phyloP scores from a whole-genome alignment of 2,329 filamentous ascomycete genomes.

The Botryotinia calthae region DNA sequence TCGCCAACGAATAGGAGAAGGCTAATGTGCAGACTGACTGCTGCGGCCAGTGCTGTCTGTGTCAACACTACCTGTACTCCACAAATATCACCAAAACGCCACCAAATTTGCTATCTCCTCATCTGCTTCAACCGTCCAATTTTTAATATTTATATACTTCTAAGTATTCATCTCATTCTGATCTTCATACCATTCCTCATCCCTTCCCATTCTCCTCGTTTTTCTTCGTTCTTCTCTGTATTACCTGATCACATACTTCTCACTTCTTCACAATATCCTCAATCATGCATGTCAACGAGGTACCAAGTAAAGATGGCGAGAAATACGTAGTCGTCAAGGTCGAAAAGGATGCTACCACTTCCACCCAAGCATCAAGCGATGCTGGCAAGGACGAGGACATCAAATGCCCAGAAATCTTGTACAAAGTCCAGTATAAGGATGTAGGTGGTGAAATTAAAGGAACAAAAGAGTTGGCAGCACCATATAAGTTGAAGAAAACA shows the following conservation, averaged over 20 bases:
- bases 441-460: constrained; percentile 29
- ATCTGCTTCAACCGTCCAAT: not conserved
- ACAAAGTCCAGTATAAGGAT: constrained; percentile 32
- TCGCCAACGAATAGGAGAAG: constrained; percentile 14
- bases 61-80: not conserved
- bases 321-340: constrained; percentile 28
- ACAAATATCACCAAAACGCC: not conserved
- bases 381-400: constrained; percentile 21
- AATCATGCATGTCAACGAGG: constrained; percentile 21
- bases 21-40: constrained; percentile 10
- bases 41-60: constrained; percentile 20
- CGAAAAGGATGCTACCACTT: constrained; percentile 19
- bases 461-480: constrained; percentile 27
- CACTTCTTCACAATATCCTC: not conserved
- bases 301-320: constrained; percentile 21
- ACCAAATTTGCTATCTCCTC: not conserved
- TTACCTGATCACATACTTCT: not conserved
- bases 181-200: not conserved
- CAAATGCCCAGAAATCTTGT: constrained; percentile 29
- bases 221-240: not conserved
- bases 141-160: constrained; percentile 1
- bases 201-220: not conserved
- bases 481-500: constrained; percentile 30
- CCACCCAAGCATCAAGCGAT: constrained; percentile 21
- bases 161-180: not conserved